Evolutionary conservation across 140 eudicot species (phyloP).

Genomic region (Bidens hawaiensis): DNA sequence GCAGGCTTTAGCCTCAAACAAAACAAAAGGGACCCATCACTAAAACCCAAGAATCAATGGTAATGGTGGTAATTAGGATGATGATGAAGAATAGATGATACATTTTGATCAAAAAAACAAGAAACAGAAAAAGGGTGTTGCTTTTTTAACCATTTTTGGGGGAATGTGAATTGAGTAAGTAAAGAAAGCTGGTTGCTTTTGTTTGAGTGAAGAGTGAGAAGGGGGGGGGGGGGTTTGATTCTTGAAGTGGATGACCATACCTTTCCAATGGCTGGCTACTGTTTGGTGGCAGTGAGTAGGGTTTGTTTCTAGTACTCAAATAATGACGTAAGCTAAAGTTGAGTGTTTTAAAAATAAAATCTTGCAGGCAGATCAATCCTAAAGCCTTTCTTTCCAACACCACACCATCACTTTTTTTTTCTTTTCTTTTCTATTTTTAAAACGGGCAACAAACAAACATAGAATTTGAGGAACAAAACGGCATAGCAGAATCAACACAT

Average conservation of each 20-base stretch:
- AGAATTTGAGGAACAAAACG: too few relatives aligned
- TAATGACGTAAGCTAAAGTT: slow-evolving; percentile 36
- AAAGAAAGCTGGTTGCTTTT: slow-evolving; percentile 30
- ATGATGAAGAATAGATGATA: too few relatives aligned
- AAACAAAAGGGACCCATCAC: slow-evolving; percentile 37
- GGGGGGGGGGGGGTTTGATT: background rate
- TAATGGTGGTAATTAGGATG: slow-evolving; percentile 38
- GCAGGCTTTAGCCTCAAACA: slow-evolving; percentile 45
- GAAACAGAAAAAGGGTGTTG: slow-evolving; percentile 29
- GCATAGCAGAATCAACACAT: too few relatives aligned
- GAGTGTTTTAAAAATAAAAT: too few relatives aligned
- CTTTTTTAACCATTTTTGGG: slow-evolving; percentile 26
- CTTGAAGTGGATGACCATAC: slow-evolving; percentile 24
- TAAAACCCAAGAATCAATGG: background rate
- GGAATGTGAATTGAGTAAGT: slow-evolving; percentile 38
- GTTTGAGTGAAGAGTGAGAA: slow-evolving; percentile 21
- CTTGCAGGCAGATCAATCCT: too few relatives aligned
- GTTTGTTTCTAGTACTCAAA: slow-evolving; percentile 27
- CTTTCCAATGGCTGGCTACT: background rate
- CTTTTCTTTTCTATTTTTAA: slow-evolving; percentile 31
- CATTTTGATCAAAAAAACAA: too few relatives aligned
- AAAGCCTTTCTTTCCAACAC: too few relatives aligned
- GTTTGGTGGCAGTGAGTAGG: slow-evolving; percentile 41
- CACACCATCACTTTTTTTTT: too few relatives aligned
- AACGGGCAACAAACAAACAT: too few relatives aligned